Conservation (phyloP, 2,329 filamentous ascomycete genomes). For the Metarhizium guizhouense region DNA sequence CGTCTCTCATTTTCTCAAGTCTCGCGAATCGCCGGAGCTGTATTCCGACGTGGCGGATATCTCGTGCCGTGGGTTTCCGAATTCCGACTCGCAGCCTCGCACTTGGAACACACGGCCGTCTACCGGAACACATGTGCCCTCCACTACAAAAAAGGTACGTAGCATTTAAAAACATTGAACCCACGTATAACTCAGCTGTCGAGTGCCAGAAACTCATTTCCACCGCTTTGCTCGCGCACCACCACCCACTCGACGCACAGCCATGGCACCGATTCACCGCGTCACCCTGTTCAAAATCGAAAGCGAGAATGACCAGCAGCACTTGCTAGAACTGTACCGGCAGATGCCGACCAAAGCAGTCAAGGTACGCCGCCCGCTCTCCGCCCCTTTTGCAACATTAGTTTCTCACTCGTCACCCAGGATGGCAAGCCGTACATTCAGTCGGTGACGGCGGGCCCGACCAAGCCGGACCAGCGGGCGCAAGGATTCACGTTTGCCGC, state of each 20-base stretch:
- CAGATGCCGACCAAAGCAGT: slow-evolving; percentile 21
- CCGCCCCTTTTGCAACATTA: not conserved
- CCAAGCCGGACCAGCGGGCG: slow-evolving; percentile 43
- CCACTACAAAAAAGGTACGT: no score
- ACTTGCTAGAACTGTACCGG: slow-evolving; percentile 22
- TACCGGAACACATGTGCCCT: no score
- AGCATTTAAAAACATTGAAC: no score
- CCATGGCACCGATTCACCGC: slow-evolving; percentile 13
- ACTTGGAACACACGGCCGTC: no score
- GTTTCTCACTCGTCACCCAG: slow-evolving; percentile 22
- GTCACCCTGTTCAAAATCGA: slow-evolving; percentile 31
- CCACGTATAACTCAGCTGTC: no score
- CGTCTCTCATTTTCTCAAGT: not conserved
- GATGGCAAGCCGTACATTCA: slow-evolving; percentile 54
- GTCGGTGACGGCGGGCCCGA: slow-evolving; percentile 36
- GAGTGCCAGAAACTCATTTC: no score
- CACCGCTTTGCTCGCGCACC: no score
- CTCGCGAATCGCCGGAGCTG: no score
- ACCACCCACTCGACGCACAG: no score
- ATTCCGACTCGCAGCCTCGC: not conserved
- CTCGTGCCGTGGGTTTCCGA: not conserved
- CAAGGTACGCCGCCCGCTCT: slow-evolving; percentile 14
- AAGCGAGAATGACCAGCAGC: slow-evolving; percentile 19
- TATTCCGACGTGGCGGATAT: not conserved
- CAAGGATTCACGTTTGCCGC: slow-evolving; percentile 51